These are phyloP conservation scores for Oidiodendron maius DNA, from an alignment of 495 filamentous ascomycete genomes.

Conservation along the genomic window DNA sequence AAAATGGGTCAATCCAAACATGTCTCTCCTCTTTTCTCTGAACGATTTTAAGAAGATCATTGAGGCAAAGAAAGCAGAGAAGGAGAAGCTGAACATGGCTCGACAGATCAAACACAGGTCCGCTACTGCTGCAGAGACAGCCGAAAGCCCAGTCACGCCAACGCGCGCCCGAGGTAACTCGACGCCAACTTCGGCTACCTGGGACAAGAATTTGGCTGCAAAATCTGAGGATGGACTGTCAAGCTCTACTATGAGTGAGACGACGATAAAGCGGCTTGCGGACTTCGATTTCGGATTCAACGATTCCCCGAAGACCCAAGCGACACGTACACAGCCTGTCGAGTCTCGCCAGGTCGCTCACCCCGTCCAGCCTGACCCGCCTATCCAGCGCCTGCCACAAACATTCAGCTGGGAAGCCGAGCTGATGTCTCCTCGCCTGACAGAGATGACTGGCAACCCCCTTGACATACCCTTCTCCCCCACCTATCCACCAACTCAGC, in stretches of 20 bases:
- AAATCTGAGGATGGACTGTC: background rate
- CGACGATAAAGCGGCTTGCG: background rate
- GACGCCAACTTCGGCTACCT: constrained; percentile 12
- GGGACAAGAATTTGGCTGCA: constrained; percentile 8
- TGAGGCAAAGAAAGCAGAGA: constrained; percentile 35
- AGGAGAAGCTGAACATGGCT: constrained; percentile 17
- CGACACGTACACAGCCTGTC: background rate
- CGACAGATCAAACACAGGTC: constrained; percentile 39
- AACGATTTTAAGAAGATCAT: constrained; percentile 83
- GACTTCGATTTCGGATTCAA: constrained; percentile 22
- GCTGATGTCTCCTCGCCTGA: constrained; percentile 43
- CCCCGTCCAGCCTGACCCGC: background rate
- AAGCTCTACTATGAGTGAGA: background rate
- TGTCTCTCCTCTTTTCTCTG: constrained; percentile 95
- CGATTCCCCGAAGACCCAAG: background rate
- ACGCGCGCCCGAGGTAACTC: constrained; percentile 20
- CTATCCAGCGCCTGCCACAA: background rate
- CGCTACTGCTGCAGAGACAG: constrained; percentile 45
- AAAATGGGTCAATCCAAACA: constrained; percentile 95
- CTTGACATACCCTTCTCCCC: constrained; percentile 22
- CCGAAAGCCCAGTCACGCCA: constrained; percentile 24
- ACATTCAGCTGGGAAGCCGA: constrained; percentile 20
- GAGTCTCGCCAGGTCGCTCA: background rate
- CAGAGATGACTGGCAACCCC: constrained; percentile 49
- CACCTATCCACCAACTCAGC: constrained; percentile 3